These are phyloP conservation scores for Parmelia sp. DNA, from an alignment of 495 filamentous ascomycete species.

Conservation along the genomic window DNA sequence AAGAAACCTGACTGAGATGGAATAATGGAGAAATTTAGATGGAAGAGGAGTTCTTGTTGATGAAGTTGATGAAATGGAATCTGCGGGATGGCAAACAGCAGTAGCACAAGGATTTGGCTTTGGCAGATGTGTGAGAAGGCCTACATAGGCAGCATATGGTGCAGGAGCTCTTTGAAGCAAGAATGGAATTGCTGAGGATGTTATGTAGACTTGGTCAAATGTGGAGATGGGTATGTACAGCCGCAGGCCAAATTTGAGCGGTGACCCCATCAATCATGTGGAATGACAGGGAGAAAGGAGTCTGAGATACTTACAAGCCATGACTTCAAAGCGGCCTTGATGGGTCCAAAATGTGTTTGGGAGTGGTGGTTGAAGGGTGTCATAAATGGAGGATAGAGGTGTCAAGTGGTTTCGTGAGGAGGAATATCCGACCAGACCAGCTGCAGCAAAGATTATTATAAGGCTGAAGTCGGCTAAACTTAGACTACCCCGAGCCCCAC, in stretches of 20 bases:
- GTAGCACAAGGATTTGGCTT: background rate
- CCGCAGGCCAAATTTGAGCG: conserved; percentile 1
- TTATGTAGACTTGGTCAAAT: background rate
- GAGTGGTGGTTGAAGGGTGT: conserved; percentile 16
- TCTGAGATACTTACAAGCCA: conserved; percentile 39
- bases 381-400: conserved; percentile 3
- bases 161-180: background rate
- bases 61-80: conserved; percentile 24
- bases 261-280: background rate
- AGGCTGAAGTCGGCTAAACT: conserved; percentile 1
- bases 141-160: background rate
- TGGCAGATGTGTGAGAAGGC: background rate
- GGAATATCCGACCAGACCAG: background rate
- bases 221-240: conserved; percentile 16
- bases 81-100: conserved; percentile 10
- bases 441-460: background rate
- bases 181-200: background rate
- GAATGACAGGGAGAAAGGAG: background rate
- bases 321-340: conserved; percentile 31
- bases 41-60: conserved; percentile 21
- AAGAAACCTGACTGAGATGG: conserved; percentile 2
- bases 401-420: background rate
- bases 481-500: background rate
- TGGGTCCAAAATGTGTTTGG: conserved; percentile 15
- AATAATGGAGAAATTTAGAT: conserved; percentile 15